Evolutionary conservation across 2,329 filamentous ascomycete species (phyloP), one percentile per base, ranked within the genome.

Genomic region (Thermochaetoides dissita): DNA sequence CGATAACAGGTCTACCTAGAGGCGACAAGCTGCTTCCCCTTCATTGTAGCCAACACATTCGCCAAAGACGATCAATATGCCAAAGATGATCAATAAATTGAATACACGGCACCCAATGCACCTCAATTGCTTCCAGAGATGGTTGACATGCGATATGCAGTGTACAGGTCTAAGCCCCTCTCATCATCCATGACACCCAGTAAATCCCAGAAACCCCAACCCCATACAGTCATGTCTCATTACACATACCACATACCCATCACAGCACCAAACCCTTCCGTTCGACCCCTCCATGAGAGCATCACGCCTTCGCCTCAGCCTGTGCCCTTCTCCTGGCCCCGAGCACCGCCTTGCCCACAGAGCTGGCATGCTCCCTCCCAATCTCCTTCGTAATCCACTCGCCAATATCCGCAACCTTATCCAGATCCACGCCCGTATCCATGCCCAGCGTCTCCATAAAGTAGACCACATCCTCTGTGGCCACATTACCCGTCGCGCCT

Each of bases 401-500:
- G 0, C 84, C 84, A 41, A 85, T 76, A 45, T 80, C 72, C 32
- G 72, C 70, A 41, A 89, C 62, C 36, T 70, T 71, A 47, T 81
- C 72, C 45, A 86, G 49, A 55, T 84, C 72, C 1, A 91, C 71
- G 0, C 84, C 84, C 0, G 84, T 88, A 35, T 76, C 66, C 63
- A 84, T 76, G 0, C 85, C 85, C 42, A 87, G 59, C 46, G 74
- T 82, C 57, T 85, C 78, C 57, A 84, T 63, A 47, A 83, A 80
- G 56, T 89, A 85, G 2, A 91, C 79, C 61, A 93, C 63, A 57
- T 93, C 82, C 62, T 94, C 86, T 0, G 84, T 88, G 1, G 83
- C 79, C 9, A 89, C 83, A 57, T 93, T 94, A 1, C 86, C 86
- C 34, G 84, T 91, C 0, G 85, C 85, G 0, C 86, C 86, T 0